Evolutionary conservation across 352 stramenopile genomes (phyloP), one percentile per base, ranked within the genome.

Genomic region (Phytopythium ostracodes): DNA sequence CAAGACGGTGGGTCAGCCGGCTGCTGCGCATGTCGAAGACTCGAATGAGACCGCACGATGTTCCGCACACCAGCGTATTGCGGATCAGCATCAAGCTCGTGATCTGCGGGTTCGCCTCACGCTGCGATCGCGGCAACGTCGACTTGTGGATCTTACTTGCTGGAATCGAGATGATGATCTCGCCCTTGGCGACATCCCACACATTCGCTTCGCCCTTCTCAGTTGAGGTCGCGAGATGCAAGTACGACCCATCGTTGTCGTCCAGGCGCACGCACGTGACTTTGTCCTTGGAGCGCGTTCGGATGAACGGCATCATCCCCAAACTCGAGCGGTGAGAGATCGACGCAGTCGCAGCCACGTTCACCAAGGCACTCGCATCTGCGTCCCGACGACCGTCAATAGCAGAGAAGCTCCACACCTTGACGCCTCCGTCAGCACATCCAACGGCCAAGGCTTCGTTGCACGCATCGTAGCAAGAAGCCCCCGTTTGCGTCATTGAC

Each of bases 41-140:
- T 24, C 87, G 84, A 47, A 96, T 94, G 60, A 96, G 87, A 20
- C 87, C 87, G 38, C 72, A 87, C 15, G 87, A 94, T n/a, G 87
- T 96, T 24, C 87, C 87, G 63, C 84, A 93, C 24, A 96, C 84
- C 6, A 96, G 66, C 10, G 85, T 96, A 67, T 93, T 94, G 35
- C 87, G 85, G 58, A 94, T 84, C 35, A 96, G 61, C 85, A 96
- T 96, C 15, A 96, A 60, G 35, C 82, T 94, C n/a, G 83, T 93
- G 42, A 96, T 91, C 66, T 94, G 85, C 10, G 85, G 84, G 22
- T 67, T 78, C 24, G 73, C 43, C 47, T 91, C 81, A 51, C 84
- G 71, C 40, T 88, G 73, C 4, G 81, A 82, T 20, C 87, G 79
- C 17, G 79, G 82, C 25, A 96, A 62, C 47, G 87, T 81, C 9